These are phyloP conservation scores for Cardamine occulta DNA, from an alignment of 345 rosid genomes.

Conservation along the genomic window DNA sequence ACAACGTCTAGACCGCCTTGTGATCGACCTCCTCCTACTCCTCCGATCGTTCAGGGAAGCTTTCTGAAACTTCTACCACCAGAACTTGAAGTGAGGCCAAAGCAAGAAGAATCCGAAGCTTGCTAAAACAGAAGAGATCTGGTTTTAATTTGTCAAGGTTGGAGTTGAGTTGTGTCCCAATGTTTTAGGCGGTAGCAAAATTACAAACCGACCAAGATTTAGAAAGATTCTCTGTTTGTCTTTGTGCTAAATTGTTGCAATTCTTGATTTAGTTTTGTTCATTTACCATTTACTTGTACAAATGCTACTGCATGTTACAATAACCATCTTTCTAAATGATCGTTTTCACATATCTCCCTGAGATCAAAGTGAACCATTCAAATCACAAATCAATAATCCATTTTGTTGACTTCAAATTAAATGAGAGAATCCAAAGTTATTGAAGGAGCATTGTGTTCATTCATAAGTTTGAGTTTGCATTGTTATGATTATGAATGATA, in stretches of 20 bases:
- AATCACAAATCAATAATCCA: too few species aligned
- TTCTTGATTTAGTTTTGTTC: not conserved
- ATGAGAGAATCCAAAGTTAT: too few species aligned
- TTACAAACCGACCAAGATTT: constrained; percentile 7
- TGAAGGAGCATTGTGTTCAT: not conserved
- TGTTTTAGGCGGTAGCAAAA: constrained; percentile 4
- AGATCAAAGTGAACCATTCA: too few species aligned
- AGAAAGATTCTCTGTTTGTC: not conserved
- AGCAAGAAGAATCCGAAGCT: constrained; percentile 42
- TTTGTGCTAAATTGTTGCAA: not conserved
- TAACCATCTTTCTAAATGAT: too few species aligned
- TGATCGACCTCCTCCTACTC: constrained; percentile 47
- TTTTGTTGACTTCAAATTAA: too few species aligned
- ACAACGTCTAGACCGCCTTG: constrained; percentile 42
- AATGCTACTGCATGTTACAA: not conserved
- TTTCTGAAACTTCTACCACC: constrained; percentile 65
- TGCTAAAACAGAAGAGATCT: constrained; percentile 19
- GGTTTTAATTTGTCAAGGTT: constrained; percentile 15
- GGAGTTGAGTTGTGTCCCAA: constrained; percentile 28
- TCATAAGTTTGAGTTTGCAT: not conserved
- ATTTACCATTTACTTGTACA: not conserved
- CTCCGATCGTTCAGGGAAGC: constrained; percentile 58
- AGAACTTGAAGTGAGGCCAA: constrained; percentile 53
- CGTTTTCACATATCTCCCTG: too few species aligned
- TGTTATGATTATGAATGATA: not conserved